Base-by-base conservation (phyloP, 352 stramenopile species). In the Phytophthora constricta region DNA sequence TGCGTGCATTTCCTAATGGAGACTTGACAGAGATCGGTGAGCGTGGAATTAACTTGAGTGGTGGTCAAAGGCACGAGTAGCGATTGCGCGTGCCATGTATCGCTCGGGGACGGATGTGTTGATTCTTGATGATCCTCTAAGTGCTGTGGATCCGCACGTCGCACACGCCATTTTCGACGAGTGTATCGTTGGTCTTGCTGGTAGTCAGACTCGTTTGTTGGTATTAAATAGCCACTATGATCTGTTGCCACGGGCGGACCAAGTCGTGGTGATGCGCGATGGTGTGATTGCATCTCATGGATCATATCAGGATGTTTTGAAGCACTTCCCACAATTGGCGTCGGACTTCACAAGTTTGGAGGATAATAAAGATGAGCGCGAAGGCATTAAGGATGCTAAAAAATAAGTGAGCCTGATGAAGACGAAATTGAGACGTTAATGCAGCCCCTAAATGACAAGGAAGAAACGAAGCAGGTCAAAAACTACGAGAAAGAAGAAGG, bases 101-200 rank as follows among this genome's bases (percentile, higher is more conserved):
- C 78, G 58, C 84, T 46, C 84, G 7, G 62, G 81, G 22, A 84
- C 87, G 1, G 93, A 99, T 60, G 71, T 99, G 23, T 87, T 97
- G 61, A 67, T 99, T 20, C 72, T 99, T 19, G 97, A 99, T 60
- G 97, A 99, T 64, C 88, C 93, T 14, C 65, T 99, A 14, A 92
- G 83, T 64, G 96, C 96, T 13, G 89, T 99, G 2, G 97, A 99
- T 60, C 87, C 90, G 23, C 95, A 99, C 68, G 96, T 99, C 7
- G 96, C 90, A 0, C 89, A 95, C 55, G 85, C 96, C 58, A 74
- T 99, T 28, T 99, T 99, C 64, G 61, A 90, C 7, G 63, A 98
- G 17, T 97, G 91, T 52, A 90, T 99, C 27, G 52, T 74, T 31
- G 68, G 53, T 14, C 60, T 98, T 9, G 72, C 77, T 5, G 37